phyloP scores from a whole-genome alignment of 352 stramenopile species.

The Phytophthora sp. region DNA sequence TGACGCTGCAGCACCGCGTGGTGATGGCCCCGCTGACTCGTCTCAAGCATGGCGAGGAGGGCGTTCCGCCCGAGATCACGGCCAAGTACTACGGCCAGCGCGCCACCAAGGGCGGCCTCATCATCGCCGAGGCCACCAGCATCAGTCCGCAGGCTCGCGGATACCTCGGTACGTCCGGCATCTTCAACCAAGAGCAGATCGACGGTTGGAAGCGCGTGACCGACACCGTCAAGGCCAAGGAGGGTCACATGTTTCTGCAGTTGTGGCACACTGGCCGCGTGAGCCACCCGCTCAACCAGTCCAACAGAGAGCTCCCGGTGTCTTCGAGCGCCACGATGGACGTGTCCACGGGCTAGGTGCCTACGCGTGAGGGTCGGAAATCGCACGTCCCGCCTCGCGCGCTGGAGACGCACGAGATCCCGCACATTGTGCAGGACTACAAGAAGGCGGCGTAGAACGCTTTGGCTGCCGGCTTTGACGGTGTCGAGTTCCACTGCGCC shows the following conservation, averaged over 20 bases:
- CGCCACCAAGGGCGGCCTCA: constrained; percentile 46
- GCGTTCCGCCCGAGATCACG: constrained; percentile 43
- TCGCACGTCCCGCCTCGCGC: constrained; percentile 53
- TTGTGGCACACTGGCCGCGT: constrained; percentile 39
- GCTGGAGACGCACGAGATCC: constrained; percentile 78
- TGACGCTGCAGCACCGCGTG: constrained; percentile 59
- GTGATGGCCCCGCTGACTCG: constrained; percentile 64
- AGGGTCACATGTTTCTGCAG: constrained; percentile 39
- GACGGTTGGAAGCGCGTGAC: constrained; percentile 58
- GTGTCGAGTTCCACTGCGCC: constrained; percentile 82
- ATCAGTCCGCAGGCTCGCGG: constrained; percentile 42
- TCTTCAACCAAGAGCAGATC: constrained; percentile 55
- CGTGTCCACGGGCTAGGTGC: constrained; percentile 17
- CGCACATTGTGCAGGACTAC: constrained; percentile 72
- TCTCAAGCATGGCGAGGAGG: constrained; percentile 35
- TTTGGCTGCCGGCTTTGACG: constrained; percentile 62
- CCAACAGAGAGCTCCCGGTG: constrained; percentile 49
- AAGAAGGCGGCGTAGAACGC: constrained; percentile 62
- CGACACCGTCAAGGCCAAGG: constrained; percentile 64
- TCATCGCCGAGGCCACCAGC: constrained; percentile 62
- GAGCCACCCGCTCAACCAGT: constrained; percentile 42
- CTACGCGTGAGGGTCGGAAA: constrained; percentile 43
- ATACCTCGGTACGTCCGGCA: constrained; percentile 45
- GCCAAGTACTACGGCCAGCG: constrained; percentile 48
- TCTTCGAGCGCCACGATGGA: constrained; percentile 51